These are phyloP conservation scores for Crithidia brevicula DNA, from an alignment of 208 protist species.

Conservation along the genomic window DNA sequence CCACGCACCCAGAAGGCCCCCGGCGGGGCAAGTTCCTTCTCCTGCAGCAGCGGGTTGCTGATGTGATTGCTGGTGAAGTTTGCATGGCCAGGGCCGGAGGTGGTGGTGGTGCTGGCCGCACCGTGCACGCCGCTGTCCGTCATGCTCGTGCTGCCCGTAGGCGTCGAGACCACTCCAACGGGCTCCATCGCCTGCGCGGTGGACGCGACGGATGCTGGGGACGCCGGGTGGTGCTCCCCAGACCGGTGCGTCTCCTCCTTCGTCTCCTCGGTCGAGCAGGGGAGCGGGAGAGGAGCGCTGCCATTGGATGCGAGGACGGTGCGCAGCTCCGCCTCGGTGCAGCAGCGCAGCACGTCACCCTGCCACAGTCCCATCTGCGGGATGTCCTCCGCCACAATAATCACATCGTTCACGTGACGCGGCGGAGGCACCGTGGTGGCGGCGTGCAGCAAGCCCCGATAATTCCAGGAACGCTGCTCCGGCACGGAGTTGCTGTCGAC, in stretches of 20 bases:
- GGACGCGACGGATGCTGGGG: neutral
- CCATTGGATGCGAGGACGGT: slow-evolving; percentile 16
- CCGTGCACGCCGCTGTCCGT: neutral
- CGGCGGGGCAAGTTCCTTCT: slow-evolving; percentile 31
- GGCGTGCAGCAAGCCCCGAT: slow-evolving; percentile 61
- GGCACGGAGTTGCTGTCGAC: slow-evolving; percentile 64
- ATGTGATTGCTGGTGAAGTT: slow-evolving; percentile 48
- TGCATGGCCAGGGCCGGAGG: slow-evolving; percentile 2
- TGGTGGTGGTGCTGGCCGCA: slow-evolving; percentile 5
- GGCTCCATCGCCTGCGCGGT: neutral
- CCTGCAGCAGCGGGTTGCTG: slow-evolving; percentile 42
- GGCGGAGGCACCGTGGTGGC: slow-evolving; percentile 46
- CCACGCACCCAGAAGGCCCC: slow-evolving; percentile 72
- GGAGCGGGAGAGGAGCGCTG: slow-evolving; percentile 27
- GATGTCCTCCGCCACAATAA: slow-evolving; percentile 67
- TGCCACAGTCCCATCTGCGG: slow-evolving; percentile 60
- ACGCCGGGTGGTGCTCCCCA: slow-evolving; percentile 1
- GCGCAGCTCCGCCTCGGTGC: slow-evolving; percentile 51
- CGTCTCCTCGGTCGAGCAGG: slow-evolving; percentile 5
- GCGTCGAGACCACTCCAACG: neutral
- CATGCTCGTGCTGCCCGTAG: slow-evolving; percentile 2
- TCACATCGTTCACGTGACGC: slow-evolving; percentile 53
- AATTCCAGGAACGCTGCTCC: slow-evolving; percentile 61
- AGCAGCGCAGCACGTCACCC: slow-evolving; percentile 76
- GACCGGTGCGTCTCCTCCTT: neutral